Conservation (phyloP, 2,329 filamentous ascomycete species). For the Aspergillus vadensis region DNA sequence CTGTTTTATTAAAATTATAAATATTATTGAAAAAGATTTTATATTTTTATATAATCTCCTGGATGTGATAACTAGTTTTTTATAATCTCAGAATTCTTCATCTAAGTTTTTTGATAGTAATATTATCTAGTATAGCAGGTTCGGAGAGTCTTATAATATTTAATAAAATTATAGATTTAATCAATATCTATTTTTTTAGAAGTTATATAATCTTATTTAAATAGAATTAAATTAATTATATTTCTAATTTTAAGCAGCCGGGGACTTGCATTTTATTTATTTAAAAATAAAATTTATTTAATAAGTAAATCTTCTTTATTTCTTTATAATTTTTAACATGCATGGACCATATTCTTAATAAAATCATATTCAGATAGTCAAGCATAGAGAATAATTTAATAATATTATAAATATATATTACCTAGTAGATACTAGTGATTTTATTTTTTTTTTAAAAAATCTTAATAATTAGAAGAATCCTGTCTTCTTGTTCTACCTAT, state of each 20-base stretch:
- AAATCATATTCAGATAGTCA: not conserved
- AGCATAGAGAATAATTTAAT: not conserved
- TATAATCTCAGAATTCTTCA: not conserved
- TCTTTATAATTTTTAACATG: not conserved
- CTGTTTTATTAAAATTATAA: slow-evolving; percentile 12
- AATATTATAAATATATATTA: not conserved
- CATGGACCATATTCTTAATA: not conserved
- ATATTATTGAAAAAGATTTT: slow-evolving; percentile 17
- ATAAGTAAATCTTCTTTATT: not conserved
- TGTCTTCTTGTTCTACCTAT: not conserved
- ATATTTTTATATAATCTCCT: slow-evolving; percentile 10
- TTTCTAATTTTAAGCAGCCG: not conserved
- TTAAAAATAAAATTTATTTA: not conserved
- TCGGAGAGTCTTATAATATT: not conserved
- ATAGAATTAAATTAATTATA: not conserved
- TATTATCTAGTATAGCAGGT: not conserved
- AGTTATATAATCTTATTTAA: not conserved
- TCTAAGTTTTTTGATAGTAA: slow-evolving; percentile 13
- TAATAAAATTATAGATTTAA: not conserved
- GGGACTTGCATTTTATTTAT: not conserved
- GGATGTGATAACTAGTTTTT: not conserved
- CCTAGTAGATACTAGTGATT: not conserved
- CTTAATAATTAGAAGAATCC: not conserved
- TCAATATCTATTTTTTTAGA: not conserved
- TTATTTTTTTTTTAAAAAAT: not conserved